Base-by-base conservation (phyloP, 495 filamentous ascomycete species). In the Penicillium paradoxum region DNA sequence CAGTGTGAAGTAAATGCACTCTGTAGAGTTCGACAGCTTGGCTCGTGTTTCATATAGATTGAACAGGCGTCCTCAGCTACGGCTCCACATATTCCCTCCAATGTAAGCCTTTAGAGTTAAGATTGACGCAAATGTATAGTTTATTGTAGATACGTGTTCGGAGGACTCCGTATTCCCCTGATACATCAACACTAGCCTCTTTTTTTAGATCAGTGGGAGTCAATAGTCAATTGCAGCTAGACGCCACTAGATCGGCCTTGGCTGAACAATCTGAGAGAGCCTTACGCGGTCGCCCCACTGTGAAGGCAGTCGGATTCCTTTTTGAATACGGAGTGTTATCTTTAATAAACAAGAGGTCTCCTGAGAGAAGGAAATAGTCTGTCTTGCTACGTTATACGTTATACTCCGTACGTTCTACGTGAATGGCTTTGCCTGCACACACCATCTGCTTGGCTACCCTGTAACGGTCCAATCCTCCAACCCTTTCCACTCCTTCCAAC, bases 191-290 rank as follows among this genome's bases (percentile, higher is more conserved):
- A 36, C 3, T 11, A 15, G 2, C 14, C 13, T 37, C 21, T 27
- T 48, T 48, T 27, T 48, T 38, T 29, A 27, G 22, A 37, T 13
- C n/a, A 24, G 27, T 34, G 25, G 21, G 36, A 37, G n/a, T n/a
- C n/a, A n/a, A n/a, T n/a, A n/a, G 45, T 48, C 33, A 48, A 48
- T 48, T 27, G 45, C 45, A 38, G 33, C 33, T 48, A 43, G 24
- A 17, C 24, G 24, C 24, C n/a, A 43, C 22, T 43, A 48, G 45
- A 29, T 48, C 33, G 33, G 22, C 33, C 33, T 48, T 48, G 45
- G 45, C 45, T 48, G 33, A 39, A 39, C 43, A 45, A 24, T 37
- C 14, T 25, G 17, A 37, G n/a, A 25, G 9, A 14, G 45, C 45
- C 33, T 48, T 48, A 48, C 45, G 45, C 14, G 45, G 45, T 38